A percentile compares a stretch with the other conserved stretches of the same genome.
Evolutionary conservation across 2,329 filamentous ascomycete genomes (phyloP).

Genomic region (Beauveria medogensis): DNA sequence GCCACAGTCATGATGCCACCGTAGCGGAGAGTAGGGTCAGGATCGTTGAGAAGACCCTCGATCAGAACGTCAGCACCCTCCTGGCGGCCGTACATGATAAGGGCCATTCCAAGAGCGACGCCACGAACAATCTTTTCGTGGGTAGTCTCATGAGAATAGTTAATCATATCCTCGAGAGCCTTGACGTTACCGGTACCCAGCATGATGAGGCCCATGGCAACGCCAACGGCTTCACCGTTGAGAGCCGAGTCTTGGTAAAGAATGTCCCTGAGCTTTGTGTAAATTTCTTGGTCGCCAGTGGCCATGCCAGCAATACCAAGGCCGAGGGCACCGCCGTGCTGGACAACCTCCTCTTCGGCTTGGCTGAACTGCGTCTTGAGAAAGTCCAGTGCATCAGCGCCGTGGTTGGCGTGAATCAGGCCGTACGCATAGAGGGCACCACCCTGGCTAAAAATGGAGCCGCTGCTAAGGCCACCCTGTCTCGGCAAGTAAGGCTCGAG

Average conservation of each 20-base stretch:
- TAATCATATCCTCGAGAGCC: constrained; percentile 92
- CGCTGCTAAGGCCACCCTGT: constrained; percentile 61
- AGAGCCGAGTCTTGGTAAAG: constrained; percentile 91
- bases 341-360: constrained; percentile 84
- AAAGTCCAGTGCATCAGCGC: constrained; percentile 78
- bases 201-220: constrained; percentile 98
- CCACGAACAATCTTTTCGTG: constrained; percentile 99
- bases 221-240: constrained; percentile 91
- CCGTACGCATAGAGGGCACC: constrained; percentile 93
- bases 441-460: constrained; percentile 92
- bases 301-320: constrained; percentile 97
- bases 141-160: constrained; percentile 94
- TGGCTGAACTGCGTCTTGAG: constrained; percentile 66
- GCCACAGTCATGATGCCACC: constrained; percentile 99
- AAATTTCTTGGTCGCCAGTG: constrained; percentile 81
- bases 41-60: constrained; percentile 84
- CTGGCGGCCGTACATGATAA: constrained; percentile 97
- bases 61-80: constrained; percentile 93
- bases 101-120: constrained; percentile 88
- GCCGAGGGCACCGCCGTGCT: constrained; percentile 91
- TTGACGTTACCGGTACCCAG: constrained; percentile 93
- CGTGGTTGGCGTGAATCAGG: constrained; percentile 94
- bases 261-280: constrained; percentile 81
- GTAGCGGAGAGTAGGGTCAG: constrained; percentile 87
- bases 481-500: constrained; percentile 90